phyloP scores from a whole-genome alignment of 306 rosid species.

The Gleditsia sinensis region DNA sequence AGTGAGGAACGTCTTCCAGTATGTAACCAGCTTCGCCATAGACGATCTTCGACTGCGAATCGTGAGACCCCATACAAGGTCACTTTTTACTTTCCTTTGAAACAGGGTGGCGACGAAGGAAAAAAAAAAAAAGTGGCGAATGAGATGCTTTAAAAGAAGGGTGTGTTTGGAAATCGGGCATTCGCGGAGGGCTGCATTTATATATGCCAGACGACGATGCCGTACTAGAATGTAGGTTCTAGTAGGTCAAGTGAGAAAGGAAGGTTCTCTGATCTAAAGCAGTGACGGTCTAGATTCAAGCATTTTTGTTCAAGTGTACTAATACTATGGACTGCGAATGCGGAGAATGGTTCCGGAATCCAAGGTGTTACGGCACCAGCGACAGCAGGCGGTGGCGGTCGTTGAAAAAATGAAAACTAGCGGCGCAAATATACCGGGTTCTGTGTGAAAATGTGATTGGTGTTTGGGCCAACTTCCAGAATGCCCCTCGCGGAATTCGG shows the following conservation, averaged over 20 bases:
- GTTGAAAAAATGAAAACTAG: neutral
- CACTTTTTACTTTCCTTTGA: neutral
- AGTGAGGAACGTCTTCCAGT: constrained; percentile 81
- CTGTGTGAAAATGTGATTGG: neutral
- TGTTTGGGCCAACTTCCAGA: too few relatives aligned
- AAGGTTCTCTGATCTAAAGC: neutral
- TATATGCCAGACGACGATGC: neutral
- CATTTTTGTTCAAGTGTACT: neutral
- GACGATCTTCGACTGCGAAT: constrained; percentile 15
- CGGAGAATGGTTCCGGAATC: neutral
- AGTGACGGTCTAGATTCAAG: neutral
- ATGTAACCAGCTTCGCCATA: constrained; percentile 46
- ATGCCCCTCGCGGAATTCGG: too few relatives aligned
- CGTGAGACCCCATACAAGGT: neutral
- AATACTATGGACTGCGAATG: neutral
- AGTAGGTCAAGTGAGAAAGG: neutral
- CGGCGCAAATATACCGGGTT: neutral
- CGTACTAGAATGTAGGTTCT: neutral
- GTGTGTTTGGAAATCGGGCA: neutral
- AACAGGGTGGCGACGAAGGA: neutral
- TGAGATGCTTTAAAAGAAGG: neutral
- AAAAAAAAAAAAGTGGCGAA: too few relatives aligned
- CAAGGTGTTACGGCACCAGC: neutral
- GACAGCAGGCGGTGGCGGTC: neutral
- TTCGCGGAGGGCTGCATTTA: neutral